phyloP scores from a whole-genome alignment of 2,329 filamentous ascomycete species.

The Aspergillus sclerotialis region DNA sequence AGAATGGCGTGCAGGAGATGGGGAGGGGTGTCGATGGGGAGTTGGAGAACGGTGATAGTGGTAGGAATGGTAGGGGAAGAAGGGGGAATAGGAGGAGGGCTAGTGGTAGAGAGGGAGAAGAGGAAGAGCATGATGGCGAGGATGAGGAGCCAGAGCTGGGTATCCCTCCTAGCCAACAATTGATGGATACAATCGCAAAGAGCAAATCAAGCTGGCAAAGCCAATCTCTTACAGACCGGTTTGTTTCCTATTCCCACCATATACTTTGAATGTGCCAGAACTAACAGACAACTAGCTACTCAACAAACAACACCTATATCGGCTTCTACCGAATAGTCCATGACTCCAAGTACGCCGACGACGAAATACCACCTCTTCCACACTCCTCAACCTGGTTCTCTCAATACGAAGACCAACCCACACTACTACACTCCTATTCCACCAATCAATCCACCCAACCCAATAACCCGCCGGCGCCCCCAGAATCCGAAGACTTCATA shows the following conservation, averaged over 20 bases:
- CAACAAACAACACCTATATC: conserved; percentile 53
- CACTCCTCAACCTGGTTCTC: conserved; percentile 57
- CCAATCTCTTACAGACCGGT: too few relatives aligned
- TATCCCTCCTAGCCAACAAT: too few relatives aligned
- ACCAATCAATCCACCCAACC: conserved; percentile 12
- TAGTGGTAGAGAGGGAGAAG: conserved; percentile 4
- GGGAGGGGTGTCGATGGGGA: too few relatives aligned
- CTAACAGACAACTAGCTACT: conserved; percentile 37
- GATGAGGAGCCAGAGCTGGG: too few relatives aligned
- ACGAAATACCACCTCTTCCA: conserved; percentile 47
- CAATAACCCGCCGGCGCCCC: conserved; percentile 11
- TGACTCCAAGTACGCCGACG: conserved; percentile 50
- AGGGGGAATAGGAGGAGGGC: too few relatives aligned
- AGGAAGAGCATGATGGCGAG: conserved; percentile 12
- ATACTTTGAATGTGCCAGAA: too few relatives aligned
- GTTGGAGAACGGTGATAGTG: too few relatives aligned
- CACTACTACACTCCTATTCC: conserved; percentile 1
- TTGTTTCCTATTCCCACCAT: too few relatives aligned
- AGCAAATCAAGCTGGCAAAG: too few relatives aligned
- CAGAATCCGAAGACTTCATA: conserved; percentile 38
- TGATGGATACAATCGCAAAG: too few relatives aligned
- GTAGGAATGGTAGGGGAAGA: too few relatives aligned
- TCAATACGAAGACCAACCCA: conserved; percentile 35
- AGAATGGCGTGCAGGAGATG: too few relatives aligned
- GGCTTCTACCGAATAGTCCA: conserved; percentile 57